Evolutionary conservation across 78 protist genomes (phyloP).

Genomic region (Dictyostelium purpureum): DNA sequence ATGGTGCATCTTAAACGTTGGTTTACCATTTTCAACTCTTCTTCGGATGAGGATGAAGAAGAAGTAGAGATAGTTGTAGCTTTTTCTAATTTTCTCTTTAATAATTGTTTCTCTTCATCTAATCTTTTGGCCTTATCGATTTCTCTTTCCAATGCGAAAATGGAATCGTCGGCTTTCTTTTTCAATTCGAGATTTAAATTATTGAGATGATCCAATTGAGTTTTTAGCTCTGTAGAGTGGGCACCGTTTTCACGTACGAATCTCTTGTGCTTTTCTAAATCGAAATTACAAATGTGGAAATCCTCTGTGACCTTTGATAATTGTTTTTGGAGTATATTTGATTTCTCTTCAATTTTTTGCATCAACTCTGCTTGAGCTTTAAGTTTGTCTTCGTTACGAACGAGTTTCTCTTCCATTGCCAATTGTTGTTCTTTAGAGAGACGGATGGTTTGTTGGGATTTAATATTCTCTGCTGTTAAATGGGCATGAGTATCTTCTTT

Average conservation of each 20-base stretch:
- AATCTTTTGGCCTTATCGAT: constrained; percentile 61
- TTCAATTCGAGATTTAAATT: constrained; percentile 17
- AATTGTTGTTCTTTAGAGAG: constrained; percentile 27
- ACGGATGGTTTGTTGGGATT: constrained; percentile 61
- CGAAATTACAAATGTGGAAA: constrained; percentile 41
- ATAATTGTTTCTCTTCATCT: constrained; percentile 62
- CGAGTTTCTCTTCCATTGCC: constrained; percentile 20
- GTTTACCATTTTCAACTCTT: constrained; percentile 34
- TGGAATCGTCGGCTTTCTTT: constrained; percentile 73
- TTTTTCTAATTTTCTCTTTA: constrained; percentile 68
- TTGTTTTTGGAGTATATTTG: constrained; percentile 36
- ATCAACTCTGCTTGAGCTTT: constrained; percentile 29
- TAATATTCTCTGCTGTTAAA: constrained; percentile 78
- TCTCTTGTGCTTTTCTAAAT: constrained; percentile 52
- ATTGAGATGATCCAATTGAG: constrained; percentile 56
- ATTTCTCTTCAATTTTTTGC: constrained; percentile 56
- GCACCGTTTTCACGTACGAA: constrained; percentile 29
- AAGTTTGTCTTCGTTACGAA: constrained; percentile 43
- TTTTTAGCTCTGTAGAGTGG: constrained; percentile 32
- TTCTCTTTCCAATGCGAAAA: constrained; percentile 63
- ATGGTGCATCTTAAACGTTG: constrained; percentile 69
- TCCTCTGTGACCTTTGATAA: constrained; percentile 51
- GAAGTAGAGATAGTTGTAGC: not conserved
- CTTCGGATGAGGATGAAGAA: constrained; percentile 15
- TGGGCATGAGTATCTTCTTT: constrained; percentile 78